These are phyloP conservation scores for Tremella fuciformis DNA, from an alignment of 768 basidiomycete genomes.

Conservation along the genomic window DNA sequence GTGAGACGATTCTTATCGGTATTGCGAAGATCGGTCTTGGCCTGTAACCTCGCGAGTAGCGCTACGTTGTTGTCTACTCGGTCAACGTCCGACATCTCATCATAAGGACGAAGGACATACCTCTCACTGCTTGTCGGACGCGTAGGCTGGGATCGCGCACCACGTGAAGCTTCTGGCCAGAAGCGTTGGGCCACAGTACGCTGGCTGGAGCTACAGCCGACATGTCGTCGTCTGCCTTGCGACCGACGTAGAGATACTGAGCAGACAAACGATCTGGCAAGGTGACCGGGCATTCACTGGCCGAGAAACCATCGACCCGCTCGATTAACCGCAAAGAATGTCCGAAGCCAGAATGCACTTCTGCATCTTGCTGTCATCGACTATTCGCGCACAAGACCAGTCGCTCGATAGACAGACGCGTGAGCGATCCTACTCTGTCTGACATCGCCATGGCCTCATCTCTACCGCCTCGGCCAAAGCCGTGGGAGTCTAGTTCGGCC, in stretches of 20 bases:
- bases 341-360: neutral
- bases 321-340: neutral
- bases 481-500: slow-evolving; percentile 32
- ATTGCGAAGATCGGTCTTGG: slow-evolving; percentile 75
- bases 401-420: neutral
- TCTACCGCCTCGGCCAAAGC: slow-evolving; percentile 33
- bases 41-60: slow-evolving; percentile 80
- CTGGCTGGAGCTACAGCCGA: neutral
- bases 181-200: neutral
- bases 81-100: neutral
- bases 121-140: slow-evolving; percentile 49
- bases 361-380: neutral
- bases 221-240: no score
- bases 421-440: no score
- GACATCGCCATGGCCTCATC: slow-evolving; percentile 10
- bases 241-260: no score
- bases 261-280: no score
- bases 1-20: slow-evolving; percentile 81
- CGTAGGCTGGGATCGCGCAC: slow-evolving; percentile 37
- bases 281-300: no score
- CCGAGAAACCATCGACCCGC: no score
- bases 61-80: slow-evolving; percentile 88
- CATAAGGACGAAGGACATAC: slow-evolving; percentile 21
- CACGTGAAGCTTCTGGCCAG: slow-evolving; percentile 21
- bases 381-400: neutral